A percentile compares a stretch with the other conserved stretches of the same genome.
phyloP scores from a whole-genome alignment of 805 yeast species.

The Tetrapisispora namnaoensis region DNA sequence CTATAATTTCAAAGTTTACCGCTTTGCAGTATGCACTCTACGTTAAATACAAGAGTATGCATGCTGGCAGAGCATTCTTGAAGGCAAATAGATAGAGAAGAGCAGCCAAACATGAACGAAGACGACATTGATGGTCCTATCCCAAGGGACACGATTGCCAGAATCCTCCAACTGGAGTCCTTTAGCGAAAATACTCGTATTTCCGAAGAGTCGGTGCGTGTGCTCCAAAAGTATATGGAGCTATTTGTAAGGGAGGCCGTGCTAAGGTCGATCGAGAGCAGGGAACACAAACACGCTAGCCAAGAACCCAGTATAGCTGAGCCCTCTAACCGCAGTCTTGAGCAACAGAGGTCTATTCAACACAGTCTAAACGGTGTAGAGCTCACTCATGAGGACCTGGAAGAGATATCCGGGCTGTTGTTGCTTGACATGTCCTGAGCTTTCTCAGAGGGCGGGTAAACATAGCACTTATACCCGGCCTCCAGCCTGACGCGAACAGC shows the following conservation, averaged over 20 bases:
- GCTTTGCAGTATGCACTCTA: too few species aligned
- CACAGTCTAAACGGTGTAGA: slow-evolving; percentile 5
- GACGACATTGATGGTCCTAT: slow-evolving; percentile 3
- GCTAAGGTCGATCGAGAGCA: slow-evolving; percentile 21
- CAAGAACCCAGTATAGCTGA: not conserved
- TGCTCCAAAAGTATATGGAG: slow-evolving; percentile 21
- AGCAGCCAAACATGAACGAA: not conserved
- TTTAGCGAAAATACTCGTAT: slow-evolving; percentile 15
- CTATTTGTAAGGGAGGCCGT: slow-evolving; percentile 24
- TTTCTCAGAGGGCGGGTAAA: too few species aligned
- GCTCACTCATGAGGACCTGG: slow-evolving; percentile 22
- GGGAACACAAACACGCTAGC: slow-evolving; percentile 7
- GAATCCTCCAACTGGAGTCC: slow-evolving; percentile 15
- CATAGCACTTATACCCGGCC: too few species aligned
- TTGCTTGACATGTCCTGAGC: slow-evolving; percentile 22
- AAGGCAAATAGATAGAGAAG: too few species aligned
- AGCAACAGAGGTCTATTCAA: not conserved
- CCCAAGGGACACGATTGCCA: slow-evolving; percentile 19
- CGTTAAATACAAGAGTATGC: too few species aligned
- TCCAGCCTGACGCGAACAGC: too few species aligned
- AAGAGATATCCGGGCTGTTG: slow-evolving; percentile 24
- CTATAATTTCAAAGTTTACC: too few species aligned
- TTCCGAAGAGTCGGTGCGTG: slow-evolving; percentile 14
- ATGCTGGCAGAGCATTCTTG: too few species aligned
- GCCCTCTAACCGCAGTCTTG: not conserved